phyloP scores from a whole-genome alignment of 352 stramenopile species.

The Globisporangium mamillatum region DNA sequence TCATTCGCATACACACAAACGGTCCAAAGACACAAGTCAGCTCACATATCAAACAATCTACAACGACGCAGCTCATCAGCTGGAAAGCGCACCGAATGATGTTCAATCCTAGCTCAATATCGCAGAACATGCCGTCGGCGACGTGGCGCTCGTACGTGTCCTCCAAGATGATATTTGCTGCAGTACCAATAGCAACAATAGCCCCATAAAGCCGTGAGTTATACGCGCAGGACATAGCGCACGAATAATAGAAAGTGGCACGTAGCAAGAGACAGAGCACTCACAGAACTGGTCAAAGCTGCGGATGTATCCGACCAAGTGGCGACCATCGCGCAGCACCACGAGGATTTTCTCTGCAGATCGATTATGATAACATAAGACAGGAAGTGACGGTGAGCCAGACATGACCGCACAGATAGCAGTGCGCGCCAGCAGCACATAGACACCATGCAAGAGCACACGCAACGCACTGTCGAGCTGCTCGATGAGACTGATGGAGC shows the following conservation, averaged over 20 bases:
- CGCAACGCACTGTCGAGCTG: slow-evolving; percentile 75
- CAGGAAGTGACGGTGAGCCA: neutral
- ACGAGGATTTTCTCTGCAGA: slow-evolving; percentile 84
- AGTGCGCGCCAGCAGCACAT: neutral
- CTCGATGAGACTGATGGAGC: slow-evolving; percentile 80
- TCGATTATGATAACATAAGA: neutral
- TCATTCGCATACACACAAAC: neutral
- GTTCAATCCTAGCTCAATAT: slow-evolving; percentile 96
- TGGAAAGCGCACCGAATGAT: slow-evolving; percentile 80
- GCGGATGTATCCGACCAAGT: slow-evolving; percentile 91
- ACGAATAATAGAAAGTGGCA: too few species aligned
- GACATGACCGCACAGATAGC: neutral
- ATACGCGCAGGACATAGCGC: neutral
- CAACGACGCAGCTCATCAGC: neutral
- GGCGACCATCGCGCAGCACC: slow-evolving; percentile 93
- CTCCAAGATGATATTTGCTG: slow-evolving; percentile 96
- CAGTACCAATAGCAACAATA: slow-evolving; percentile 4
- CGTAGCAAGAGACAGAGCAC: slow-evolving; percentile 14
- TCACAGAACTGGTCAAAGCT: slow-evolving; percentile 88
- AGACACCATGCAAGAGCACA: neutral
- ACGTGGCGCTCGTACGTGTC: slow-evolving; percentile 92
- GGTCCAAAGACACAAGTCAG: neutral
- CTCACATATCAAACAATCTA: neutral
- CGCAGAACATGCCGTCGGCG: slow-evolving; percentile 88
- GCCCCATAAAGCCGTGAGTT: neutral